Percentiles rank a stretch among this genome's conserved stretches.
Conservation (phyloP, 1,284 basidiomycete genomes). For the Papiliotrema laurentii region DNA sequence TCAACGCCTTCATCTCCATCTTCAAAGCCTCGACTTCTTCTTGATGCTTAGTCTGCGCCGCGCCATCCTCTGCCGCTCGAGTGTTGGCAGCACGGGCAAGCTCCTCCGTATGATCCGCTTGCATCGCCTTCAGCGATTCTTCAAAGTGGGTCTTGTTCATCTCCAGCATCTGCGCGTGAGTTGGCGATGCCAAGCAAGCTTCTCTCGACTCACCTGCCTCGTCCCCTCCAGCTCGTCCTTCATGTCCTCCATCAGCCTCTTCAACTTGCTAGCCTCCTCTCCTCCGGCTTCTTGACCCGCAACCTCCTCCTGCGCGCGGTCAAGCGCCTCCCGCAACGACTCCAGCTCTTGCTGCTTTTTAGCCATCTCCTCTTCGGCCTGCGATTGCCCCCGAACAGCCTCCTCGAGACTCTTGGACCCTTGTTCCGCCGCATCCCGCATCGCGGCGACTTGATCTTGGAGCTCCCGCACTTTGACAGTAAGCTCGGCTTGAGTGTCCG, state of each 20-base stretch:
- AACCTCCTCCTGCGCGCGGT: not conserved
- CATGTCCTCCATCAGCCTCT: slow-evolving; percentile 20
- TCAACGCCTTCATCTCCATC: slow-evolving; percentile 9
- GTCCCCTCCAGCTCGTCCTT: slow-evolving; percentile 35
- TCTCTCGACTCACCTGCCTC: slow-evolving; percentile 23
- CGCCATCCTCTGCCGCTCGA: slow-evolving; percentile 1
- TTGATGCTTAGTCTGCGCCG: not conserved
- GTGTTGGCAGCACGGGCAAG: slow-evolving; percentile 4
- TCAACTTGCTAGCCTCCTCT: slow-evolving; percentile 15
- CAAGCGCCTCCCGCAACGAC: not conserved
- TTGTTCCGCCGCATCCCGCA: not conserved
- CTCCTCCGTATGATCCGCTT: slow-evolving; percentile 11
- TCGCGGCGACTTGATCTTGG: not conserved
- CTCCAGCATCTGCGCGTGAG: slow-evolving; percentile 26
- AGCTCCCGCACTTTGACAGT: not conserved
- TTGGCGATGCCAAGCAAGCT: not conserved
- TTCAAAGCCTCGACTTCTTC: slow-evolving; percentile 1
- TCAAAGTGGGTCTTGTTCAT: slow-evolving; percentile 42
- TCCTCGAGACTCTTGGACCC: not conserved
- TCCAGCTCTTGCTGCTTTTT: slow-evolving; percentile 7
- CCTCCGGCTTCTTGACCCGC: not conserved
- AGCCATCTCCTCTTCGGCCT: slow-evolving; percentile 3
- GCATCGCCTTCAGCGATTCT: slow-evolving; percentile 18
- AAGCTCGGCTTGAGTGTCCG: slow-evolving; percentile 6
- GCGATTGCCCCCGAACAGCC: not conserved